phyloP scores from a whole-genome alignment of 2,329 filamentous ascomycete species.

The Alternaria sp. region DNA sequence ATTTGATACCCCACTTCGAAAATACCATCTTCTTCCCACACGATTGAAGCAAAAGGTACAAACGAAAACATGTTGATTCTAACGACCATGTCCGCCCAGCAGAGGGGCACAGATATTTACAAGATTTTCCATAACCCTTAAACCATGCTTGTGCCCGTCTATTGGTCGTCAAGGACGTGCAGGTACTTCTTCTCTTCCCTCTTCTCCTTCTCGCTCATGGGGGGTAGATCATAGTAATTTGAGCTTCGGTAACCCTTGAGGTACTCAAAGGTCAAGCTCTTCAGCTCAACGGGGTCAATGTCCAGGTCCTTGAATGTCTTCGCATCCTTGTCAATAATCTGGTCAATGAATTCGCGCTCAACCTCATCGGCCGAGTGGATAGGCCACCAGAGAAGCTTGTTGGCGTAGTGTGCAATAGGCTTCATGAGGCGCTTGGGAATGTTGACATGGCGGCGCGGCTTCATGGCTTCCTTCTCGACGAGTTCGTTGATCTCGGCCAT shows the following conservation, averaged over 20 bases:
- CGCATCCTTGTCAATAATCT: constrained; percentile 84
- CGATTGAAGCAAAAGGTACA: constrained; percentile 14
- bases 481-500: constrained; percentile 84
- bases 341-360: constrained; percentile 91
- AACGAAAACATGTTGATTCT: constrained; percentile 29
- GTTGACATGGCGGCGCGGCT: constrained; percentile 89
- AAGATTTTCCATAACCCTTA: constrained; percentile 18
- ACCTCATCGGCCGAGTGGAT: constrained; percentile 82
- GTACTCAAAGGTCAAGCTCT: constrained; percentile 90
- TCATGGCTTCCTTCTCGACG: constrained; percentile 91
- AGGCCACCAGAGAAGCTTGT: constrained; percentile 88
- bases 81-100: constrained; percentile 21
- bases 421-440: constrained; percentile 81
- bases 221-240: constrained; percentile 89
- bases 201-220: constrained; percentile 93
- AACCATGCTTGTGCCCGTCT: constrained; percentile 13
- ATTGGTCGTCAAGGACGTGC: constrained; percentile 68
- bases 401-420: constrained; percentile 74
- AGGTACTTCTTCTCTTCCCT: constrained; percentile 95
- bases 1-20: constrained; percentile 33
- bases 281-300: constrained; percentile 87
- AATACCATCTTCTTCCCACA: not conserved
- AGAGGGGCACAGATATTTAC: constrained; percentile 36
- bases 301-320: constrained; percentile 96
- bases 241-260: constrained; percentile 90